Evolutionary conservation across 768 basidiomycete species (phyloP), one percentile per base, ranked within the genome.

Genomic region (Lentinula boryana): DNA sequence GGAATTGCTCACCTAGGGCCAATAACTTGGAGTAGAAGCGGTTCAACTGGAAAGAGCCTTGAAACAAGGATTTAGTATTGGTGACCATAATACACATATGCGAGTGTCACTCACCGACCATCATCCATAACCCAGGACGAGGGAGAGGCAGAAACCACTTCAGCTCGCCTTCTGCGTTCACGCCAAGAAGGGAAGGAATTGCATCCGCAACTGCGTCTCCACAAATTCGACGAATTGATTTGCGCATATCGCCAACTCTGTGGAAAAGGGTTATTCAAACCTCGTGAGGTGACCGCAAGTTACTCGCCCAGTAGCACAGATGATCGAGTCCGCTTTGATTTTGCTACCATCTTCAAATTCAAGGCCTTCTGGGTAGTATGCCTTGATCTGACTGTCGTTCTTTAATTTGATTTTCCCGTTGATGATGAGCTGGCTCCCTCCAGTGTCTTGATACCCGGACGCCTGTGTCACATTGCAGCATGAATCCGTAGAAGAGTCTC

Each of bases 341-440:
- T 67, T 65, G 43, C 58, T 63, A 16, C 72, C 71, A 56, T 74
- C 65, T 16, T 67, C 67, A 52, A 75, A 76, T 44, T 67, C 62
- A 2, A 76, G 53, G 23, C 71, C 72, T 27, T 63, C 58, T 33
- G 61, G 21, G 10, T 67, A 69, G 64, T 76, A 73, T 16, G 63
- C 63, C 43, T 70, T 66, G 56, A 80, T 75, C 57, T 69, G 68
- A 35, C 66, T 63, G 56, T 78, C 78, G 68, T 77, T 78, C 71
- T 82, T 82, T 63, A 83, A 66, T 66, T 80, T 80, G 75, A 83
- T 81, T 65, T 80, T 75, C 12, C 80, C 79, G 58, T 80, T 76
- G 50, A 75, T 73, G 63, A 82, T 77, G 64, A 77, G 68, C 67
- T 80, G 75, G 53, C 73, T 74, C 16, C 76, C 77, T 48, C 79